Base-by-base conservation (phyloP, 306 rosid genomes). In the Lagenaria siceraria region DNA sequence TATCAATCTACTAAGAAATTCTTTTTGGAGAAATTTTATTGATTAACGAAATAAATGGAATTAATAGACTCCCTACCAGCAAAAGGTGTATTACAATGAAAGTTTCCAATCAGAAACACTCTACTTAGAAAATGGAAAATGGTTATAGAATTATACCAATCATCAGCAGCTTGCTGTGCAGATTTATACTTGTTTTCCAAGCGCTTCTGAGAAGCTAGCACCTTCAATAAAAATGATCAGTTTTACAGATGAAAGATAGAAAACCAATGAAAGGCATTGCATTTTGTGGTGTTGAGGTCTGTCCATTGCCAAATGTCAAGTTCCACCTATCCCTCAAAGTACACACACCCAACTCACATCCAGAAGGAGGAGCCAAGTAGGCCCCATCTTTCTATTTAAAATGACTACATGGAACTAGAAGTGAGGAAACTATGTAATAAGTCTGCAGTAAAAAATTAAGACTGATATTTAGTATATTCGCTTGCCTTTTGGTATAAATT, bases 141-240 rank as follows among this genome's bases (percentile, higher is more conserved):
- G 48, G 48, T 27, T 77, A 36, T 8, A 77, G 77, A 64, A 76
- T 58, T 85, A 82, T 94, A 94, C 98, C 98, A 94, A 74, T 94
- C 98, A 83, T 91, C 97, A 64, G 98, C 90, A 83, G 97, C 98
- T 87, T 90, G 91, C 84, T 87, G 77, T 13, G 98, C 90, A 15
- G 98, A 83, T 82, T 91, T 94, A 80, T 89, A 94, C 79, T 92
- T 94, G 78, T 94, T 94, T 83, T 89, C 97, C 89, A 94, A 27
- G 77, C 90, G 94, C 82, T 94, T 94, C 77, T 94, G 97, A 55
- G 98, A 94, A 73, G 97, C 98, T 89, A 94, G 84, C 35, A 94
- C 97, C 98, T 94, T 79, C 81, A 79, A 65, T 49, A 24, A 81
- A 6, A 61, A 74, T 43, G 0, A 35, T 15, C 69, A 76, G 64